Conservation (phyloP, 1,284 basidiomycete genomes). For the Meripilus lineatus region DNA sequence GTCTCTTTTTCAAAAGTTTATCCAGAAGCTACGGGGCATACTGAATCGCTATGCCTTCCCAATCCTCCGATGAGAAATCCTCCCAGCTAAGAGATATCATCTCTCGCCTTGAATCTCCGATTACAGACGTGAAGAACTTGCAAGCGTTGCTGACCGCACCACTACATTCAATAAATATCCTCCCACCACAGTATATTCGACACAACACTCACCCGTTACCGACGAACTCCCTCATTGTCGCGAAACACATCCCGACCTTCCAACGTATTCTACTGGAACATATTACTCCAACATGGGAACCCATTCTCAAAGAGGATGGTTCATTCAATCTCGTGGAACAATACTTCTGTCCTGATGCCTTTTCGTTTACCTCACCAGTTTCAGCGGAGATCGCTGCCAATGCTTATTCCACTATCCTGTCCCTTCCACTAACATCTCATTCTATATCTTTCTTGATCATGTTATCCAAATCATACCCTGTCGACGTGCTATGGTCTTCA, state of each 20-base stretch:
- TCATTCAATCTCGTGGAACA: constrained; percentile 45
- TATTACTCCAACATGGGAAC: constrained; percentile 67
- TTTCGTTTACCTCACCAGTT: constrained; percentile 41
- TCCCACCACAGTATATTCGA: constrained; percentile 48
- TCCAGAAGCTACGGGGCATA: no score
- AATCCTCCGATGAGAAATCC: constrained; percentile 23
- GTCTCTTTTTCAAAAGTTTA: no score
- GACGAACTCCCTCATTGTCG: constrained; percentile 29
- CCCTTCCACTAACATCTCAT: constrained; percentile 41
- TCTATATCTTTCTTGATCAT: constrained; percentile 48
- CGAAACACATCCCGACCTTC: constrained; percentile 49
- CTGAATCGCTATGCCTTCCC: no score
- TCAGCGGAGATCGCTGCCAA: constrained; percentile 52
- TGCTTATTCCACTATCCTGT: constrained; percentile 59
- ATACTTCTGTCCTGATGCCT: constrained; percentile 66
- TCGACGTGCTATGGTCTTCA: constrained; percentile 57
- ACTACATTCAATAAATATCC: constrained; percentile 48
- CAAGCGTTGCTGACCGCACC: constrained; percentile 53
- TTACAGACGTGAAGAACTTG: constrained; percentile 46
- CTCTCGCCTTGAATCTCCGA: constrained; percentile 43
- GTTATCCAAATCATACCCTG: constrained; percentile 55
- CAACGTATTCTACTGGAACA: constrained; percentile 62
- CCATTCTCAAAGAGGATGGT: constrained; percentile 44
- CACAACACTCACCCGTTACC: constrained; percentile 35
- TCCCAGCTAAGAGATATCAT: constrained; percentile 42